Conservation (phyloP, 305 asterid genomes). For the Plantago rigida region DNA sequence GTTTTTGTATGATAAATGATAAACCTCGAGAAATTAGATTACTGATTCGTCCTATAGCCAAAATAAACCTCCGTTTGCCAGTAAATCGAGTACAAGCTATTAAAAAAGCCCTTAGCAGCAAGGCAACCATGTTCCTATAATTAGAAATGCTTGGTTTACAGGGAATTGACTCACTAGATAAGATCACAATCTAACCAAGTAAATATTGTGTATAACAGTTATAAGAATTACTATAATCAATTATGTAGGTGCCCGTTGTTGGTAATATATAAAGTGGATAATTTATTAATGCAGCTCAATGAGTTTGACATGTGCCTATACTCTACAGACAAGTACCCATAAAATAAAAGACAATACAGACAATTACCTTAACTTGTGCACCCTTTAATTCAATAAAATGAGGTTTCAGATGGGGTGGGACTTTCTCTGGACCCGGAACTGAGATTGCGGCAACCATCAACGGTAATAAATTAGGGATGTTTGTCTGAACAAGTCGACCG, state of each 20-base stretch:
- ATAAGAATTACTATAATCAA: too few relatives aligned
- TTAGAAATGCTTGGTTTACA: neutral
- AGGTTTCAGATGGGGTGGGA: conserved; percentile 71
- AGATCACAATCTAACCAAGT: too few relatives aligned
- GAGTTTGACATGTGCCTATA: too few relatives aligned
- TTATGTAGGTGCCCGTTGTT: too few relatives aligned
- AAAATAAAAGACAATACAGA: conserved; percentile 13
- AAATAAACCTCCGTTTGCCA: neutral
- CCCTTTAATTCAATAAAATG: conserved; percentile 93
- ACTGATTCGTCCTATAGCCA: too few relatives aligned
- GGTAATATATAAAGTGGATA: neutral
- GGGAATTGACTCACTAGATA: too few relatives aligned
- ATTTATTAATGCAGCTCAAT: neutral
- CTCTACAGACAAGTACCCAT: neutral
- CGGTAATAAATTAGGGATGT: conserved; percentile 83
- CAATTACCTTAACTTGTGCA: conserved; percentile 83
- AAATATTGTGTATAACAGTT: too few relatives aligned
- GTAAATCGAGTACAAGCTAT: neutral
- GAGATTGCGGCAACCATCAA: conserved; percentile 93
- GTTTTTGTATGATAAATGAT: too few relatives aligned
- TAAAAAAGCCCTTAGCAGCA: neutral
- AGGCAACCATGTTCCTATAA: too few relatives aligned
- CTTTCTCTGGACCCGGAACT: conserved; percentile 92
- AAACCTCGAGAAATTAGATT: too few relatives aligned
- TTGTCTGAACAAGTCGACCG: conserved; percentile 90